Evolutionary conservation across 768 basidiomycete species (phyloP), one percentile per base, ranked within the genome.

Genomic region (Rubroboletus pulcherrimus): DNA sequence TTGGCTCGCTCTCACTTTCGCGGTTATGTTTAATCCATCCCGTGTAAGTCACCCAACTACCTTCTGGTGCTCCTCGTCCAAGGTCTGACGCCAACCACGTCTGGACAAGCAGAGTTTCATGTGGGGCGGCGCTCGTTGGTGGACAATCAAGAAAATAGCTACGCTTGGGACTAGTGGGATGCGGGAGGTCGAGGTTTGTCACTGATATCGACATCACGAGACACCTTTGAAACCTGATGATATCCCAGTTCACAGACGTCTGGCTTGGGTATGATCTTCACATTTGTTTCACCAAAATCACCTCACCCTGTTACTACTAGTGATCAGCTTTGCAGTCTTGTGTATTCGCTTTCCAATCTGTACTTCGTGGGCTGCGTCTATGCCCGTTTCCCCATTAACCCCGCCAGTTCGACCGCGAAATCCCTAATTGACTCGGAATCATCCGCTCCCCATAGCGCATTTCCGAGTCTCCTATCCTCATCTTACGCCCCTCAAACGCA

Each of bases 311-410:
- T 54, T 14, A 12, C 26, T 39, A 30, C 38, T 63, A 91, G 89
- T 14, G 91, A 93, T 64, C 89, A 92, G 61, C 80, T 90, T 63
- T 91, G 89, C 73, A 92, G 89, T 60, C 77, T 97, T 40, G 71
- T 79, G 7, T 95, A 89, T 72, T 80, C 87, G 0, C 67, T 95
- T 10, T 82, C 86, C 17, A 86, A 87, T 62, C 64, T 95, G 5
- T 89, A 81, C 69, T 81, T 88, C 61, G 70, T 95, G 53, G 83
- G 73, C 2, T 98, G 96, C 64, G 77, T 84, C 10, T 95, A 94
- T 63, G 71, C 73, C 5, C 58, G 9, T 21, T 57, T 55, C 48
- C 50, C 58, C 37, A n/a, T 54, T 35, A 30, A 24, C 14, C 5
- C 15, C 41, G 15, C 41, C 35, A 19, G 19, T 21, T 49, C 45